Base-by-base conservation (phyloP, 495 filamentous ascomycete species). In the Thermothielavioides terrestris region DNA sequence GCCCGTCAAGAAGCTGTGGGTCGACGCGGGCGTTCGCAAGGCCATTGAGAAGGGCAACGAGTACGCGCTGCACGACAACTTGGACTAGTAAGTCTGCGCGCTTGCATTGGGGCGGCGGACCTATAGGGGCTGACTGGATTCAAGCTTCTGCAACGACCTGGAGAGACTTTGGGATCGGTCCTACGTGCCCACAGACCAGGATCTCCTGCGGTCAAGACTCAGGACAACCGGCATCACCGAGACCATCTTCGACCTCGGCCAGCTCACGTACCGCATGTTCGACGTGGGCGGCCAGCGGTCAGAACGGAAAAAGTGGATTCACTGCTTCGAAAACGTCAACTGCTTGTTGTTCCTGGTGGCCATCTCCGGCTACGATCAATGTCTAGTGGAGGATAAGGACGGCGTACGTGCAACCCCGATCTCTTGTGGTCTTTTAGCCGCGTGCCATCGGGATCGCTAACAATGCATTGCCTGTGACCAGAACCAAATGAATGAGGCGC, bases 401-500 rank as follows among this genome's bases (percentile, higher is more conserved):
- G 94, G 89, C 39, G 90, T 96, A 77, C 70, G 88, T 77, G 14
- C n/a, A n/a, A 7, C 25, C 23, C 11, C 32, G 4, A 12, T 32
- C 20, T 36, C 11, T 4, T 34, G 5, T 34, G n/a, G n/a, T n/a
- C n/a, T n/a, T n/a, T n/a, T n/a, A n/a, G n/a, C n/a, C n/a, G n/a
- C n/a, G n/a, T n/a, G n/a, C n/a, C n/a, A n/a, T n/a, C n/a, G n/a
- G n/a, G n/a, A n/a, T n/a, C n/a, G n/a, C n/a, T n/a, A n/a, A n/a
- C n/a, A n/a, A n/a, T n/a, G 10, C 31, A 30, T 30, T 30, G 10
- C n/a, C 6, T 39, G 3, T 23, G 8, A 6, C 10, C 60, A 95
- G 90, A 98, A 98, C 63, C 92, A 96, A 91, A 98, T 98, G 92
- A 91, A 95, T 69, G 92, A 98, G 69, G 94, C 92, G 4, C 77